phyloP scores from a whole-genome alignment of 2,329 filamentous ascomycete species.

The Mycosphaerella sp. region DNA sequence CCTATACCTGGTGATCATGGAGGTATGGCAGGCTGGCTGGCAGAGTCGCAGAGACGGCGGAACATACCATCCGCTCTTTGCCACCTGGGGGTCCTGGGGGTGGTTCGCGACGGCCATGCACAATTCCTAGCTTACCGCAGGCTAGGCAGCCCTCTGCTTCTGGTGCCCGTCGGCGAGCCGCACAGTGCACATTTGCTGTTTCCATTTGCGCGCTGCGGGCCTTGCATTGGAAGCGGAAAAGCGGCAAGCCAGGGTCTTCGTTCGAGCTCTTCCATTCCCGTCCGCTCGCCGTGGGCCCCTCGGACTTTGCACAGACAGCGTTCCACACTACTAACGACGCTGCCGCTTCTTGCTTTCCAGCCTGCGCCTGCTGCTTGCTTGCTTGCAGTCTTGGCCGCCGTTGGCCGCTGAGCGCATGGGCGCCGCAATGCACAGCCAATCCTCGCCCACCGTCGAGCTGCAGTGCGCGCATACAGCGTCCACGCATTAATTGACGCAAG shows the following conservation, averaged over 20 bases:
- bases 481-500: slow-evolving; percentile 12
- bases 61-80: no score
- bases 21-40: no score
- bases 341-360: no score
- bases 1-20: background rate
- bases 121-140: no score
- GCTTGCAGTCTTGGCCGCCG: slow-evolving; percentile 7
- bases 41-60: no score
- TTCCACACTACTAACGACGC: slow-evolving; percentile 5
- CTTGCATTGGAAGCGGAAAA: slow-evolving; percentile 4
- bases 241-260: slow-evolving; percentile 3
- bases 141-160: no score
- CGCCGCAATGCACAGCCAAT: slow-evolving; percentile 16
- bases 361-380: background rate
- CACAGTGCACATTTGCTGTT: no score
- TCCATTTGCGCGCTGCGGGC: background rate
- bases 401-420: slow-evolving; percentile 13
- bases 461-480: slow-evolving; percentile 2
- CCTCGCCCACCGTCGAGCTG: background rate
- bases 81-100: no score
- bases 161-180: no score
- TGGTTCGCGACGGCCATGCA: no score
- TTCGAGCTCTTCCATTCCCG: background rate
- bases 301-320: slow-evolving; percentile 8
- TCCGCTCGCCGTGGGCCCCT: background rate